Evolutionary conservation across 2,329 filamentous ascomycete species (phyloP), one percentile per base, ranked within the genome.

Genomic region (Uncinocarpus reesii): DNA sequence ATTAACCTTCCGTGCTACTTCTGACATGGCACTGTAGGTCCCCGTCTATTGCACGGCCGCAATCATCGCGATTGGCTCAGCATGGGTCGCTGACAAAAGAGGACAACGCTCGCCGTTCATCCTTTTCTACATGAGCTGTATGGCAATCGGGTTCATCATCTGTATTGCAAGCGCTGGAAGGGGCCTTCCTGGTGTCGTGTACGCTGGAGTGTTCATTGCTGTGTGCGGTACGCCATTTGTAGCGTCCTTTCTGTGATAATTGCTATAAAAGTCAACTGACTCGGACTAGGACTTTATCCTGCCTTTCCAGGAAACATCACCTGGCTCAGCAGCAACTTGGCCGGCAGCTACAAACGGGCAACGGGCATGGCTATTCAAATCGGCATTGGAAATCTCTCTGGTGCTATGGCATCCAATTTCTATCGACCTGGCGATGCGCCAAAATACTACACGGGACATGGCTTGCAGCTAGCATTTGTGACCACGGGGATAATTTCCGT

Each of bases 331-430:
- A 76, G 74, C 50, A 79, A 81, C 48, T 72, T 79, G 1, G 71
- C 70, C 1, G 79, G 80, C 0, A 72, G 79, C 8, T 67, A 69
- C 42, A 73, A 73, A 52, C 71, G 80, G 4, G 74, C 74, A 7
- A 75, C 73, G 0, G 80, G 79, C 1, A 83, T 83, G 74, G 80
- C 79, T 0, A 65, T 83, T 10, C 77, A 80, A 35, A 81, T 83
- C 42, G 76, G 76, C 0, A 56, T 79, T 11, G 80, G 79, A 0
- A 83, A 82, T 43, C 50, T 69, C 32, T 58, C 62, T 11, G 65
- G 65, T 47, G 63, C 80, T 1, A 83, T 85, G 75, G 79, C 81
- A 0, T 81, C 79, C 4, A 86, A 86, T 57, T 84, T 86, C 56
- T 86, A 86, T 56, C 73, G 81, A 8, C 50, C 61, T 0, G 57